Percentiles rank a stretch among this genome's conserved stretches.
phyloP scores from a whole-genome alignment of 176 grass and related monocot genomes.

The Ananas comosus region DNA sequence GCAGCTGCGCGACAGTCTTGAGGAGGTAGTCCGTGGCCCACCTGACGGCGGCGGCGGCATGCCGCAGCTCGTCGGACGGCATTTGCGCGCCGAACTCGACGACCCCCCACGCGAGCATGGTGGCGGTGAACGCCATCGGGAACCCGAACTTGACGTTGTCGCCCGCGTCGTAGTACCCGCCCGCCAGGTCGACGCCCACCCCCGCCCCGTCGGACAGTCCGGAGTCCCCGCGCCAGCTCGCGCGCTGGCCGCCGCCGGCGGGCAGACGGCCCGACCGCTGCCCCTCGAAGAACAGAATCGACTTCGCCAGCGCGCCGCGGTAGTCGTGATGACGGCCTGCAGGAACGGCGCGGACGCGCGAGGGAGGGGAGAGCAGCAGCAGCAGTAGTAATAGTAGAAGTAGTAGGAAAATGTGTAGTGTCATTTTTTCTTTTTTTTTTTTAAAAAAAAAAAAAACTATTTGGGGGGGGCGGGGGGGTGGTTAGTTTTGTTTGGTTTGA shows the following conservation, averaged over 20 bases:
- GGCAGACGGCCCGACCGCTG: conserved; percentile 72
- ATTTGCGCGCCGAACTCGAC: conserved; percentile 70
- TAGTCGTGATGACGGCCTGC: conserved; percentile 33
- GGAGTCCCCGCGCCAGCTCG: conserved; percentile 65
- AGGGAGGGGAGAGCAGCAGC: conserved; percentile 1
- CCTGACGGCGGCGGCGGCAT: conserved; percentile 48
- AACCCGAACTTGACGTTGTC: conserved; percentile 97
- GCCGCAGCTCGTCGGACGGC: conserved; percentile 42
- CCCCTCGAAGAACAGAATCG: conserved; percentile 85
- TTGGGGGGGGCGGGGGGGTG: too few relatives aligned
- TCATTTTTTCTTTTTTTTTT: too few relatives aligned
- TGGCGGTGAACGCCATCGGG: conserved; percentile 89
- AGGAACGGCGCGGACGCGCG: neutral
- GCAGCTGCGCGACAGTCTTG: conserved; percentile 63
- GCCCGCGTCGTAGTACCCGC: conserved; percentile 88
- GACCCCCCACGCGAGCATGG: conserved; percentile 86
- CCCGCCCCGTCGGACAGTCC: conserved; percentile 37
- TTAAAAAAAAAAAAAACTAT: too few relatives aligned
- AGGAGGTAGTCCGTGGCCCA: conserved; percentile 93
- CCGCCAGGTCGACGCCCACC: conserved; percentile 45
- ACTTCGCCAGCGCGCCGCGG: conserved; percentile 69
- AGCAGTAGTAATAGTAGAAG: neutral
- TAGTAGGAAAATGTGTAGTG: conserved; percentile 5
- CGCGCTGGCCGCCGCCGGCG: conserved; percentile 26
- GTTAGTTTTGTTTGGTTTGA: too few relatives aligned